Evolutionary conservation across 306 rosid species (phyloP).

Genomic region (Abrus precatorius): DNA sequence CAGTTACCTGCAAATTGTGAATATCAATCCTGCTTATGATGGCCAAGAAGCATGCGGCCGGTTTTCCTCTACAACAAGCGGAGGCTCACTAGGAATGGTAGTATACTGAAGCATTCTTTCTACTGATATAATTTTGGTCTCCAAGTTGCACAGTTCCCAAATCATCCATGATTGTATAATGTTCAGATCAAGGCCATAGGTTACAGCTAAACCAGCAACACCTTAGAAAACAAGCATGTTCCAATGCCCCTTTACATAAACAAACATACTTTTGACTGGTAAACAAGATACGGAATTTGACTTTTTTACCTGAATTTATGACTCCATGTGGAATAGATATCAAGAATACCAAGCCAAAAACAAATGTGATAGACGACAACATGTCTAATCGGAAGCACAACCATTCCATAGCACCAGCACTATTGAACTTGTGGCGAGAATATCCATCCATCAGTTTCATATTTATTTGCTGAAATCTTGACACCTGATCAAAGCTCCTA

Average conservation of each 20-base stretch:
- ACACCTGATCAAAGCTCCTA: conserved; percentile 68
- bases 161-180: conserved; percentile 59
- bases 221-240: conserved; percentile 46
- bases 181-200: conserved; percentile 75
- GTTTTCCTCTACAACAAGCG: conserved; percentile 62
- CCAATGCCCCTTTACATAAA: background rate
- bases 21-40: conserved; percentile 67
- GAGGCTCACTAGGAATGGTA: conserved; percentile 69
- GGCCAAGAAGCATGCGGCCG: conserved; percentile 70
- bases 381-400: conserved; percentile 70
- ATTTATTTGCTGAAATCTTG: conserved; percentile 65
- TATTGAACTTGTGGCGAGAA: conserved; percentile 66
- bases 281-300: background rate
- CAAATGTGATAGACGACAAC: conserved; percentile 68
- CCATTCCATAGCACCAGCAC: conserved; percentile 72
- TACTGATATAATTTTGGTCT: conserved; percentile 74
- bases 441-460: conserved; percentile 69
- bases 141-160: conserved; percentile 64
- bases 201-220: conserved; percentile 76
- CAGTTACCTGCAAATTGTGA: conserved; percentile 63
- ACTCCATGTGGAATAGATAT: conserved; percentile 65
- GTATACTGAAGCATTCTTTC: conserved; percentile 76
- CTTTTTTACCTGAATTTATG: conserved; percentile 66
- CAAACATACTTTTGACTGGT: background rate
- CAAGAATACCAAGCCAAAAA: conserved; percentile 65